Percentiles rank a stretch among this genome's conserved stretches.
These are phyloP conservation scores for Grosmannia serpens DNA, from an alignment of 2,329 filamentous ascomycete species.

Conservation along the genomic window DNA sequence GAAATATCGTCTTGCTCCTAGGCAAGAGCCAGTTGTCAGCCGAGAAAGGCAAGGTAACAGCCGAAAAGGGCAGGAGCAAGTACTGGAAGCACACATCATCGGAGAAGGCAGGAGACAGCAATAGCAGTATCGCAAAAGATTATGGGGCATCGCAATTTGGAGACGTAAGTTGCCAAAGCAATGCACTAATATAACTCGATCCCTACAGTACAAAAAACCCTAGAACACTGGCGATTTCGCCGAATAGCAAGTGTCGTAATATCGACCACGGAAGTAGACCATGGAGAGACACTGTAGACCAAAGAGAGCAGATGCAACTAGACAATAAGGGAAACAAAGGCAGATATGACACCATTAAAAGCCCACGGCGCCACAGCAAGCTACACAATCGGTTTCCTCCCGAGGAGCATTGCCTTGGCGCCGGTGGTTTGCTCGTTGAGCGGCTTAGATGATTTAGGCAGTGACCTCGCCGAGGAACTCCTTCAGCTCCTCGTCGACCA, in stretches of 20 bases:
- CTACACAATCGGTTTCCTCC: neutral
- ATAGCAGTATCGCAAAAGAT: neutral
- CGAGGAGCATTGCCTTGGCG: neutral
- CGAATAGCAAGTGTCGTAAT: slow-evolving; percentile 2
- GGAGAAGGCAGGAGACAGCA: neutral
- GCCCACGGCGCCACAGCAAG: neutral
- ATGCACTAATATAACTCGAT: neutral
- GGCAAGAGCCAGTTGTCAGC: neutral
- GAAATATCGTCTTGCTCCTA: neutral
- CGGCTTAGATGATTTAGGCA: slow-evolving; percentile 17
- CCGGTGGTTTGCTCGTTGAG: neutral
- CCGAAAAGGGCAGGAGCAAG: neutral
- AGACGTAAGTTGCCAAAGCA: neutral
- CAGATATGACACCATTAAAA: neutral
- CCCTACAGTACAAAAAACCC: slow-evolving; percentile 6
- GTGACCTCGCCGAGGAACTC: slow-evolving; percentile 44
- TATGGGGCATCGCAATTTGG: neutral
- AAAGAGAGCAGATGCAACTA: neutral
- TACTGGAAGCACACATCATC: neutral
- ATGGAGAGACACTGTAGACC: neutral
- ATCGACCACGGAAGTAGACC: slow-evolving; percentile 1
- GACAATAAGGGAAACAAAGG: slow-evolving; percentile 4
- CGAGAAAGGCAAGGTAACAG: neutral
- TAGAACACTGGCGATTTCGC: neutral
- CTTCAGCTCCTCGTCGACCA: slow-evolving; percentile 50